Base-by-base conservation (phyloP, 2,329 filamentous ascomycete genomes). In the Helotiales sp. region DNA sequence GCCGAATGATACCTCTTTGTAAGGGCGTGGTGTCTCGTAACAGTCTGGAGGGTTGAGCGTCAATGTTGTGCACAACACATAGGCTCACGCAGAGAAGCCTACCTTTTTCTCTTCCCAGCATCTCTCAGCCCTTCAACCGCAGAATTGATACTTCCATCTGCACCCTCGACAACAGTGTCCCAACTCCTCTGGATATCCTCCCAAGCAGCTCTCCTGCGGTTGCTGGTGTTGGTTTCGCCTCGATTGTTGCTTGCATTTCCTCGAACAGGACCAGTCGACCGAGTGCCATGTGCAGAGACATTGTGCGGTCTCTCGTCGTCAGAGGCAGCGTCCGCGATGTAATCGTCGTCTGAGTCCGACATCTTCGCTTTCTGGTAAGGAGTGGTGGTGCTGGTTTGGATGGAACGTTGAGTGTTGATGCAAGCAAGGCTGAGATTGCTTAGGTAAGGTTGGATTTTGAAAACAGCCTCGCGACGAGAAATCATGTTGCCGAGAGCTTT, bases 1-100 rank as follows among this genome's bases (percentile, higher is more conserved):
- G 95, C n/a, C 96, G 90, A 79, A 99, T 99, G 75, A 99, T 99
- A 69, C 96, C 96, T 74, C 96, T 88, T 80, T 99, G 96, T 63
- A 99, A 84, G 13, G 96, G 96, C 57, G 95, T 98, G 30, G 96
- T 98, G 78, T 99, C 96, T 79, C 93, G 92, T 69, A 97, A 85
- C 69, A 98, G 82, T 74, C 94, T 92, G 54, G 24, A 60, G 4
- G 22, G 22, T 15, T 24, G 8, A 49, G 28, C 15, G 17, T 58
- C 17, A 70, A 59, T 49, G 52, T 34, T n/a, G n/a, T n/a, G n/a
- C n/a, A n/a, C 24, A 40, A 61, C 30, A 6, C 5, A 34, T 6
- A 22, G 24, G 17, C 32, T 58, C 20, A 2, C 13, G 17, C 2
- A 13, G 54, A 28, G 30, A 52, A n/a, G 47, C 79, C 76, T 78